Evolutionary conservation across 169 alveolate genomes (phyloP).

Genomic region (Blepharisma undulans): DNA sequence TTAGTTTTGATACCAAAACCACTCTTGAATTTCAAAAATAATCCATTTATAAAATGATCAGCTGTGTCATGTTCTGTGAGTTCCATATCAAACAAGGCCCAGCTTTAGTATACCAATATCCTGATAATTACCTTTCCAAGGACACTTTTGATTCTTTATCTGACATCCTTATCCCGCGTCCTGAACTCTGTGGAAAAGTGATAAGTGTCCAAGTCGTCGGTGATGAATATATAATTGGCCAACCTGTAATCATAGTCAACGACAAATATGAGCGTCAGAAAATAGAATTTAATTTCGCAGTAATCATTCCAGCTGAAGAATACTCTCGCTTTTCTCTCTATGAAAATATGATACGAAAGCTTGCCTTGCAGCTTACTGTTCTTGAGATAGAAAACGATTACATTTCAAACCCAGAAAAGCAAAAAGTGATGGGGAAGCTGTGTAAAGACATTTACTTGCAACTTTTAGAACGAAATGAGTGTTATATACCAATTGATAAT

Average conservation of each 20-base stretch:
- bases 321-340: neutral
- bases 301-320: neutral
- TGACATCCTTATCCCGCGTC: conserved; percentile 31
- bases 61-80: conserved; percentile 29
- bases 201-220: neutral
- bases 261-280: conserved; percentile 22
- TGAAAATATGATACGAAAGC: conserved; percentile 28
- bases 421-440: neutral
- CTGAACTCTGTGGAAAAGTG: conserved; percentile 40
- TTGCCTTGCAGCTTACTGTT: conserved; percentile 17
- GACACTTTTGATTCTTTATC: neutral
- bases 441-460: neutral
- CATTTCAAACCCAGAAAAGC: neutral
- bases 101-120: conserved; percentile 26
- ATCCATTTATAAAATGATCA: conserved; percentile 18
- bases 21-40: too few species aligned
- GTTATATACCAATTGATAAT: conserved; percentile 3
- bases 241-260: neutral
- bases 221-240: conserved; percentile 16
- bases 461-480: neutral
- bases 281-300: conserved; percentile 19
- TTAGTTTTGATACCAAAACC: too few species aligned
- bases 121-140: neutral
- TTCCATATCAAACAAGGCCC: conserved; percentile 30
- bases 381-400: neutral